Evolutionary conservation across 1,284 basidiomycete genomes (phyloP).

Genomic region (Ustilago xerochloae): DNA sequence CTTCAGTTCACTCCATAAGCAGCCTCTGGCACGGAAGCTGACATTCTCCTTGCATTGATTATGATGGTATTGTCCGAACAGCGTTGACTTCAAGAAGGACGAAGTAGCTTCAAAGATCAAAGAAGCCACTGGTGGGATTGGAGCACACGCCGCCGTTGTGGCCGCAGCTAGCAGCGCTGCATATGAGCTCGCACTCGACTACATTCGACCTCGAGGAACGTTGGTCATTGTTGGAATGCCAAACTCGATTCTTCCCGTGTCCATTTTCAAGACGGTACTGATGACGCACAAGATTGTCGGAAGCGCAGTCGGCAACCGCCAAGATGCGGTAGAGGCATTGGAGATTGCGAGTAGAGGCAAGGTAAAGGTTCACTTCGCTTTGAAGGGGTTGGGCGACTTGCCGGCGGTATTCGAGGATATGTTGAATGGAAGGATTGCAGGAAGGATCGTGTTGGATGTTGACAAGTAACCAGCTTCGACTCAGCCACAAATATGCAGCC

Average conservation of each 20-base stretch:
- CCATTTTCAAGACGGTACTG: constrained; percentile 76
- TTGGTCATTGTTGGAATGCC: constrained; percentile 81
- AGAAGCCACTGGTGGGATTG: constrained; percentile 75
- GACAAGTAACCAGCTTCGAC: constrained; percentile 31
- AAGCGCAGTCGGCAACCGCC: constrained; percentile 76
- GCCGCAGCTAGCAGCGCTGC: constrained; percentile 71
- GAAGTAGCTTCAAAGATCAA: constrained; percentile 76
- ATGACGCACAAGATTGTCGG: constrained; percentile 77
- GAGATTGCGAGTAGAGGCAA: constrained; percentile 77
- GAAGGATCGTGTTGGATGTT: constrained; percentile 75
- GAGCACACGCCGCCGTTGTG: constrained; percentile 75
- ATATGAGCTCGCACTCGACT: constrained; percentile 76
- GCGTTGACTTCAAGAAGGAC: constrained; percentile 79
- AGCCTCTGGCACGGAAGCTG: too few species aligned
- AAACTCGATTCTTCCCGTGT: constrained; percentile 74
- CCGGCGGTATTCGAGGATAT: constrained; percentile 73
- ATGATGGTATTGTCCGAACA: constrained; percentile 33
- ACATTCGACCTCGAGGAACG: constrained; percentile 74
- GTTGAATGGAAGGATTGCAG: constrained; percentile 74
- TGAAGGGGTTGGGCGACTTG: constrained; percentile 73
- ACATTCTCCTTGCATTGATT: neutral
- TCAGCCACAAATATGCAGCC: too few species aligned
- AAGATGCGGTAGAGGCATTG: constrained; percentile 71
- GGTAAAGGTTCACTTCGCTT: constrained; percentile 74
- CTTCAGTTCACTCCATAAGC: neutral